phyloP scores from a whole-genome alignment of 176 grass and related monocot species.

The Aechmea fasciata region DNA sequence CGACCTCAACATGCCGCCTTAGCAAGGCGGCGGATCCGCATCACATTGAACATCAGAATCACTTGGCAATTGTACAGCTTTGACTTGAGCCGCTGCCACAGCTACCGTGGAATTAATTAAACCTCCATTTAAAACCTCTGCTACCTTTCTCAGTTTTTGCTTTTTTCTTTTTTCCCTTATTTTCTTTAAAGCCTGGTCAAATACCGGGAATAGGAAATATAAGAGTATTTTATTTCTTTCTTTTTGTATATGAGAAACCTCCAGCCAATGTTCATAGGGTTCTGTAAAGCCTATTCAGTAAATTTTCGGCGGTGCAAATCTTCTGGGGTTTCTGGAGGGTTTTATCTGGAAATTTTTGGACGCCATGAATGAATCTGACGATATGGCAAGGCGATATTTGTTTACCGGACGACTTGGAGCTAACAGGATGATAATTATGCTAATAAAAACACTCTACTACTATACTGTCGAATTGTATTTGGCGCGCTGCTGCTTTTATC shows the following conservation, averaged over 20 bases:
- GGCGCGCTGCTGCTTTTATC: too few relatives aligned
- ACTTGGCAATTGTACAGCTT: constrained; percentile 8
- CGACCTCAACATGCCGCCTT: constrained; percentile 79
- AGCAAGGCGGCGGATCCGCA: constrained; percentile 29
- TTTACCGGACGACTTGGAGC: background rate
- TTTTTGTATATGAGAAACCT: background rate
- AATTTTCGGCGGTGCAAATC: background rate
- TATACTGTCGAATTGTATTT: too few relatives aligned
- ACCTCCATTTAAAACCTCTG: background rate
- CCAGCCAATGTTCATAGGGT: background rate
- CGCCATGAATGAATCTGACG: background rate
- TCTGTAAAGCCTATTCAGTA: background rate
- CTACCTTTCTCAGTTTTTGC: background rate
- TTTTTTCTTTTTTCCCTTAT: background rate
- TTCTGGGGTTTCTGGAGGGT: background rate
- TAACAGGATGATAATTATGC: background rate
- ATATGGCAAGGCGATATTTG: background rate
- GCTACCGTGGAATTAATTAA: background rate
- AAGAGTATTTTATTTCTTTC: background rate
- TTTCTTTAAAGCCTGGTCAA: background rate
- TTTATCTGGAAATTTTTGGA: background rate
- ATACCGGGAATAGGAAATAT: background rate
- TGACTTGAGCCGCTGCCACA: background rate
- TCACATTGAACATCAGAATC: constrained; percentile 32
- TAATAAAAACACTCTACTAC: background rate